Base-by-base conservation (phyloP, 768 basidiomycete genomes). In the Zangia roseola region DNA sequence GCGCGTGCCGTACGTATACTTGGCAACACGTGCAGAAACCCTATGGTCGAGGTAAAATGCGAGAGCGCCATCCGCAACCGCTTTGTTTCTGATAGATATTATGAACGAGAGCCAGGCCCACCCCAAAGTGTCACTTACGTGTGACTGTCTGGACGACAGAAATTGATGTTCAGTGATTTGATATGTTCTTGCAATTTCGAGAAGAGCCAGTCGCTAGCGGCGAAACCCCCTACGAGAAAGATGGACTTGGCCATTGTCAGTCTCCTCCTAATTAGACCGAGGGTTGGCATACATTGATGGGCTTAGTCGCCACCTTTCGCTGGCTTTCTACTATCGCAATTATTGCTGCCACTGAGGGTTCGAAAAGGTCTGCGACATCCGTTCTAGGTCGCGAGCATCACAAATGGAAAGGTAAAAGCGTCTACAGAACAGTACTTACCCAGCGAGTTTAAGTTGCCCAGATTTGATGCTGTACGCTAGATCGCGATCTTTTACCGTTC, bases 61-160 rank as follows among this genome's bases (percentile, higher is more conserved):
- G 10, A 75, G 49, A 12, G 72, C 76, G 1, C 76, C 76, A 17
- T 75, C 73, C 4, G 76, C 70, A 12, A 78, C 75, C 0, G 75
- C 76, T 46, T 75, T 77, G 30, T 70, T 74, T 24, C 76, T 76
- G 43, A n/a, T 6, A n/a, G 5, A 23, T 42, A 30, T 7, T 8
- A 10, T 25, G 16, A 24, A 40, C 9, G 33, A 31, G 14, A 48
- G 16, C 10, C n/a, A 8, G 20, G 8, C 24, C 30, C 2, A n/a
- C 23, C 13, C 30, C 7, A 17, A 35, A 31, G 63, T 67, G 24
- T 16, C 48, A 23, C 63, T 51, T 12, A 79, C 81, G 80, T 71
- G 57, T 79, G 75, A 26, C 71, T 72, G 45, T 81, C 78, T 6
- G 80, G 81, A 4, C 79, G 72, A 47, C 72, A 70, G 33, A 82